Base-by-base conservation (phyloP, 2,329 filamentous ascomycete genomes). In the Aspergillus calidoustus region DNA sequence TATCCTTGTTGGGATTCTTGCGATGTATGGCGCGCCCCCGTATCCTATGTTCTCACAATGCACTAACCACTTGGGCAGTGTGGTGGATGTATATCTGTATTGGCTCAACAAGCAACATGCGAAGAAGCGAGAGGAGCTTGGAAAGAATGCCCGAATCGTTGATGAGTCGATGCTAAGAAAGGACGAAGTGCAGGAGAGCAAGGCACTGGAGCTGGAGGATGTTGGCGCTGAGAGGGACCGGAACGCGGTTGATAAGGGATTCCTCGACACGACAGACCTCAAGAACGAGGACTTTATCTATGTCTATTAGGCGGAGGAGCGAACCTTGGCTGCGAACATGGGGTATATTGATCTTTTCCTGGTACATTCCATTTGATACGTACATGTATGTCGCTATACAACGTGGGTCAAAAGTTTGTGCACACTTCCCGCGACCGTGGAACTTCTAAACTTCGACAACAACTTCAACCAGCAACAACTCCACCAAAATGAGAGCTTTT, bases 161-260 rank as follows among this genome's bases (percentile, higher is more conserved):
- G 74, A 77, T 34, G 70, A 76, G 63, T 76, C 73, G 17, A 77
- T 77, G 75, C 41, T 76, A 5, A 62, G 66, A n/a, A 74, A 73
- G 41, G 57, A 58, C 6, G 41, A 52, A 4, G 38, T 57, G 11
- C 56, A 63, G 44, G 51, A 53, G 6, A 56, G 54, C 8, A 63
- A 68, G 48, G 59, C 44, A 2, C 25, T 54, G 8, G 61, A 61
- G 31, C 31, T 66, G 9, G 58, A 66, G 31, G 60, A 63, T 30
- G 55, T 51, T 2, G 53, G 34, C 15, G 50, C 48, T 15, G 15
- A n/a, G 22, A 19, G 23, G 25, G 34, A 22, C 22, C 30, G 4
- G 2, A 31, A 23, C 41, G 23, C 17, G 1, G 57, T 46, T 11
- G 64, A 68, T 17, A 62, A 65, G 30, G 66, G 64, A 3, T 65